These are phyloP conservation scores for Symmetrospora coprosmae DNA, from an alignment of 768 basidiomycete species.

Conservation along the genomic window DNA sequence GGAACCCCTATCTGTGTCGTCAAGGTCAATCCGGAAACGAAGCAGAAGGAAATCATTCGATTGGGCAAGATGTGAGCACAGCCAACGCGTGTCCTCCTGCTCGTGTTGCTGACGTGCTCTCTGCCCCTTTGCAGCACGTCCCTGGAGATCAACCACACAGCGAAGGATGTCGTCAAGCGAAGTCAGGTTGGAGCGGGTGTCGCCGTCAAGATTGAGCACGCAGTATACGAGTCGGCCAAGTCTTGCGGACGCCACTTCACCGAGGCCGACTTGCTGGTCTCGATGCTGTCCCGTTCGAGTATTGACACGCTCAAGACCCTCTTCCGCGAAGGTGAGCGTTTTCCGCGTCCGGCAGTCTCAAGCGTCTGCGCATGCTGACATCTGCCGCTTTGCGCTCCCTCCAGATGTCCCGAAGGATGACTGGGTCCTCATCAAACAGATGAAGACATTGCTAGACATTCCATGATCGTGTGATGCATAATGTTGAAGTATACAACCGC, in stretches of 20 bases:
- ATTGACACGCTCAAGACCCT: conserved; percentile 83
- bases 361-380: not conserved
- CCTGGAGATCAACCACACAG: conserved; percentile 92
- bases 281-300: conserved; percentile 75
- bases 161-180: conserved; percentile 77
- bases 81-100: not conserved
- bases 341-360: not conserved
- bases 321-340: conserved; percentile 37
- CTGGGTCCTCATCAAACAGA: conserved; percentile 76
- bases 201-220: conserved; percentile 96
- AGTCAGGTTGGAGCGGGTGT: conserved; percentile 89
- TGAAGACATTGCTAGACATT: conserved; percentile 44
- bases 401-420: conserved; percentile 72
- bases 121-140: conserved; percentile 61
- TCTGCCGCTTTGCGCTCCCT: not conserved
- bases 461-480: not conserved
- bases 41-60: conserved; percentile 77
- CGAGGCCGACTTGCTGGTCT: conserved; percentile 85
- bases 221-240: conserved; percentile 84
- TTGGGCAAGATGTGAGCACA: conserved; percentile 78
- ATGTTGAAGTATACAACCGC: no score
- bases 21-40: conserved; percentile 69
- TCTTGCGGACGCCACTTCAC: conserved; percentile 93
- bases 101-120: conserved; percentile 18
- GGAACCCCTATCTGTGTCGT: conserved; percentile 94